Evolutionary conservation across 768 basidiomycete species (phyloP).

Genomic region (Tubosaeta brunneosetosa): DNA sequence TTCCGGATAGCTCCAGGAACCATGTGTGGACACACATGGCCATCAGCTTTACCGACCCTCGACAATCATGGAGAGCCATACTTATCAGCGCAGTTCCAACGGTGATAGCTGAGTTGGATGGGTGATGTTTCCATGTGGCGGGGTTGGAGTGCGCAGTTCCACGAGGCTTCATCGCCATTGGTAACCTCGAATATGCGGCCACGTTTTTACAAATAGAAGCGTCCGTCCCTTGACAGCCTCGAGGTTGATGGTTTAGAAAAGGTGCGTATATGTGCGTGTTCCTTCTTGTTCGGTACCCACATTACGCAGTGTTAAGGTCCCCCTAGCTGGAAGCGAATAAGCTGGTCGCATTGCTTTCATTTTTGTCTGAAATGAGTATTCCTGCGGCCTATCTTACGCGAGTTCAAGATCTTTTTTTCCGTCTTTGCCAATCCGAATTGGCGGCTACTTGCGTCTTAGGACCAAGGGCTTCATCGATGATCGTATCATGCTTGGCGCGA

Average conservation of each 20-base stretch:
- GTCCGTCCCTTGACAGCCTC: conserved; percentile 11
- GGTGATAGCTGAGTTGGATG: too few species aligned
- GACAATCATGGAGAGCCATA: too few species aligned
- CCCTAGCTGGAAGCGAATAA: not conserved
- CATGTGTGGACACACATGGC: too few species aligned
- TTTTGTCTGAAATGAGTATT: not conserved
- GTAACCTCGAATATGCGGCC: not conserved
- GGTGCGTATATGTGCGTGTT: not conserved
- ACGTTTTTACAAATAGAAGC: not conserved
- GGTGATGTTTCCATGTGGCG: too few species aligned
- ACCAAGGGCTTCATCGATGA: conserved; percentile 4
- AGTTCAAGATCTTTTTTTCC: conserved; percentile 4
- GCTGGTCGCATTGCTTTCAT: not conserved
- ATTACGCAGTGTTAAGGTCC: not conserved
- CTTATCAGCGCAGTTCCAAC: too few species aligned
- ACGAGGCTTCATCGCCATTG: not conserved
- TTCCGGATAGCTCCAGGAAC: too few species aligned
- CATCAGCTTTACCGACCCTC: too few species aligned
- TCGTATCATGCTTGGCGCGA: conserved; percentile 2
- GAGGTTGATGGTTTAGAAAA: not conserved
- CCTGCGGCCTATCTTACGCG: not conserved
- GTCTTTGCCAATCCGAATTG: conserved; percentile 4
- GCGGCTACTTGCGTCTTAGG: not conserved
- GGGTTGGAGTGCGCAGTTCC: too few species aligned
- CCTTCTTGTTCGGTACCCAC: not conserved